Evolutionary conservation across 2,329 filamentous ascomycete genomes (phyloP).

Genomic region (Pseudocercospora pini-densiflorae): DNA sequence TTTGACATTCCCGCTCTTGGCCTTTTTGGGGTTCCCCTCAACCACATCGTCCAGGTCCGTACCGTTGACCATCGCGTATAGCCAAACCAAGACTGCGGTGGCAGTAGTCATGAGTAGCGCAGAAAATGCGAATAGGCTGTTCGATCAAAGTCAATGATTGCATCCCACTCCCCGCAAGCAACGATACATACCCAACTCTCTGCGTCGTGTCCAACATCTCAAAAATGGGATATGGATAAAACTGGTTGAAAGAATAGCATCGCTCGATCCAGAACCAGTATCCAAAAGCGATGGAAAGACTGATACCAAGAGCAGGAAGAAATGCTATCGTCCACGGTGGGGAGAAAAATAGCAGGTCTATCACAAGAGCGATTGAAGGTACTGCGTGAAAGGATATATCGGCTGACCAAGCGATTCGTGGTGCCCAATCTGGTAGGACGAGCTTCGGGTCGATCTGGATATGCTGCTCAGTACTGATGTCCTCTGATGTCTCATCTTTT

Average conservation of each 20-base stretch:
- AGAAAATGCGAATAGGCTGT: constrained; percentile 48
- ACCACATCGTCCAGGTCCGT: constrained; percentile 24
- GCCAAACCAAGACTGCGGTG: constrained; percentile 69
- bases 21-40: constrained; percentile 20
- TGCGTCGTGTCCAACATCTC: constrained; percentile 67
- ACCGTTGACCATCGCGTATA: constrained; percentile 71
- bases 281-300: constrained; percentile 62
- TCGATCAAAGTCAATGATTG: constrained; percentile 34
- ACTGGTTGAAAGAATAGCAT: constrained; percentile 70
- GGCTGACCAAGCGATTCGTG: constrained; percentile 50
- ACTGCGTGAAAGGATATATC: constrained; percentile 70
- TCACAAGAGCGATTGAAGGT: constrained; percentile 65
- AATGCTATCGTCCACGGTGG: constrained; percentile 72
- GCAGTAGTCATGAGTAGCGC: constrained; percentile 73
- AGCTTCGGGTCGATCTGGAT: constrained; percentile 54
- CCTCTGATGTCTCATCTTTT: background rate
- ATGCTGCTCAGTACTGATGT: constrained; percentile 6
- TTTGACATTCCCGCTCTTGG: constrained; percentile 34
- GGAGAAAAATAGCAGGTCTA: constrained; percentile 71
- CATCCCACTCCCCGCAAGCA: background rate
- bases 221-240: constrained; percentile 87
- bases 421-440: constrained; percentile 53
- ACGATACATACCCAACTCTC: constrained; percentile 55
- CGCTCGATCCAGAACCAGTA: constrained; percentile 82
- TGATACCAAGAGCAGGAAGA: constrained; percentile 63